These are phyloP conservation scores for Endocarpon pusillum DNA, from an alignment of 495 filamentous ascomycete species.

Conservation along the genomic window DNA sequence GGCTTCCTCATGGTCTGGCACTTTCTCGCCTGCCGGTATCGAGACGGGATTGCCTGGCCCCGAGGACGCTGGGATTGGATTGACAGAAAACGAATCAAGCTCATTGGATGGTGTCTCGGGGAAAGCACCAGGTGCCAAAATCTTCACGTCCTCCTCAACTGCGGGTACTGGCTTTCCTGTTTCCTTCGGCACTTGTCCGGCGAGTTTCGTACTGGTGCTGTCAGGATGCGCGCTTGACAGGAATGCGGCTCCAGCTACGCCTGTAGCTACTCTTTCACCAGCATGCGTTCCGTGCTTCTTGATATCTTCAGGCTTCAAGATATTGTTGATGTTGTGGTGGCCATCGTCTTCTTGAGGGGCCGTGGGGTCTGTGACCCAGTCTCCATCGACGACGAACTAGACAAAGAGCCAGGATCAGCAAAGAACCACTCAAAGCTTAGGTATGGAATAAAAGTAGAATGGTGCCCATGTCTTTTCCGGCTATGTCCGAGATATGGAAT, in stretches of 20 bases:
- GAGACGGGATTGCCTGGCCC: constrained; percentile 67
- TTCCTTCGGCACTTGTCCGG: constrained; percentile 49
- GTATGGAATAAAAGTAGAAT: no score
- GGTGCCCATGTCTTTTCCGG: no score
- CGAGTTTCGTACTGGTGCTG: constrained; percentile 59
- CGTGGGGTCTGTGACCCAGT: constrained; percentile 65
- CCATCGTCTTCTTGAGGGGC: constrained; percentile 65
- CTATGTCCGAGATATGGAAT: no score
- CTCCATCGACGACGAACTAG: constrained; percentile 83
- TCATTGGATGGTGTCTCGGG: constrained; percentile 57
- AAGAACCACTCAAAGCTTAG: no score
- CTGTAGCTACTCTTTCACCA: constrained; percentile 17
- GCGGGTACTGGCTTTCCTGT: constrained; percentile 13
- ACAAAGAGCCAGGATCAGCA: no score
- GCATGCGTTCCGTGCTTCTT: constrained; percentile 25
- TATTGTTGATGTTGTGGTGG: constrained; percentile 71
- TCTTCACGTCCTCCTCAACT: constrained; percentile 12
- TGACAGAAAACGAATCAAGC: constrained; percentile 40
- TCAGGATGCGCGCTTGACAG: constrained; percentile 55
- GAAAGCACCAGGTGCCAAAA: constrained; percentile 58
- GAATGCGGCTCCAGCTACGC: constrained; percentile 22
- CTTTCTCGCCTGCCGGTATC: constrained; percentile 61
- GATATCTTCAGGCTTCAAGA: constrained; percentile 61
- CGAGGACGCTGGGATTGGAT: constrained; percentile 56
- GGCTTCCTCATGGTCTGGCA: constrained; percentile 42